phyloP scores from a whole-genome alignment of 805 yeast genomes.

The Yarrowia porcina region DNA sequence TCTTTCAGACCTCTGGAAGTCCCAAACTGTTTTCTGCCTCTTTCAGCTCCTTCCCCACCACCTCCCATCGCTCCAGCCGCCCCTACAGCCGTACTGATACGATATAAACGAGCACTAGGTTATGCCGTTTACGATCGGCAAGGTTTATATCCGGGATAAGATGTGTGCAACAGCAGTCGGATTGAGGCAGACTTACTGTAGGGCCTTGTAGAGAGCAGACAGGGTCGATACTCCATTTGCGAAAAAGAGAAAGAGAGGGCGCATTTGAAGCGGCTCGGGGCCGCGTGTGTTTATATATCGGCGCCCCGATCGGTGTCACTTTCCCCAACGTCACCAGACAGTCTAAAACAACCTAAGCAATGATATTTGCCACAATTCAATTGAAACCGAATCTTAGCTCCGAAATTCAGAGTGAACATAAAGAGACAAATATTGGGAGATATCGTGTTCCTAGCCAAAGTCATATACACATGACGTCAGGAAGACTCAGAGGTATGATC shows the following conservation, averaged over 20 bases:
- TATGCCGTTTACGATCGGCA: slow-evolving; percentile 6
- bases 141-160: slow-evolving; percentile 13
- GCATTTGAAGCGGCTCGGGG: not conserved
- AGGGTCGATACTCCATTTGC: too few relatives aligned
- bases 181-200: too few relatives aligned
- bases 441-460: too few relatives aligned
- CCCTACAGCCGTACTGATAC: not conserved
- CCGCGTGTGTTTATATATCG: not conserved
- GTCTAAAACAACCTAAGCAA: not conserved
- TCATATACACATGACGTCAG: too few relatives aligned
- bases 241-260: too few relatives aligned
- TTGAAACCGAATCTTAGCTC: not conserved
- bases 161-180: not conserved
- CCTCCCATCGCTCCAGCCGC: not conserved
- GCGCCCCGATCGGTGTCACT: not conserved
- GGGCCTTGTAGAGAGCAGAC: too few relatives aligned
- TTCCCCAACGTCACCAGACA: not conserved
- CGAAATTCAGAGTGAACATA: not conserved
- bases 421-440: too few relatives aligned
- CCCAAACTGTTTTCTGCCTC: not conserved
- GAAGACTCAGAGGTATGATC: too few relatives aligned
- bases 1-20: not conserved
- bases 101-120: slow-evolving; percentile 3
- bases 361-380: not conserved
- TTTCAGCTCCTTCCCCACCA: too few relatives aligned